Evolutionary conservation across 1,139 yeast species (phyloP).

Genomic region (Citeromyces hawaiiensis): DNA sequence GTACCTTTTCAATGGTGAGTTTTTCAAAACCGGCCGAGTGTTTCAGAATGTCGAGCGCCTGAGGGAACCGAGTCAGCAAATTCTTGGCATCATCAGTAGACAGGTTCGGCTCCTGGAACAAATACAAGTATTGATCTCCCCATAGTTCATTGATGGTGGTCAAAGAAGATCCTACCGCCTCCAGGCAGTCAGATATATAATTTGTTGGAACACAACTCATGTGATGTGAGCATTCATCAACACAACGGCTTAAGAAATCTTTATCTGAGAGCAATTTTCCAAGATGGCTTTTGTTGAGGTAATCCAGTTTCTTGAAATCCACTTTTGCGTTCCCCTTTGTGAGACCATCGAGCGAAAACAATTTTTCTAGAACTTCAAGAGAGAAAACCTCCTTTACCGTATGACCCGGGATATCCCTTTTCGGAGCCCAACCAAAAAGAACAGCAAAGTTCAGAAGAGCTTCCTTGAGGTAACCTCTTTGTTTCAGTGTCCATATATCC

Average conservation of each 20-base stretch:
- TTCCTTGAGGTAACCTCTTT: slow-evolving; percentile 66
- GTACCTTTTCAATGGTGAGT: slow-evolving; percentile 6
- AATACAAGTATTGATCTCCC: slow-evolving; percentile 27
- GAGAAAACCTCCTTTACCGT: slow-evolving; percentile 47
- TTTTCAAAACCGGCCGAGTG: not conserved
- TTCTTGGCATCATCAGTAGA: slow-evolving; percentile 9
- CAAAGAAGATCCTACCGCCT: slow-evolving; percentile 25
- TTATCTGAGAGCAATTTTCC: slow-evolving; percentile 22
- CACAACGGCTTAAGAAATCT: slow-evolving; percentile 18
- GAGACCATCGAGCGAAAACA: slow-evolving; percentile 43
- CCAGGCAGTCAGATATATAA: slow-evolving; percentile 18
- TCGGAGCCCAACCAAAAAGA: slow-evolving; percentile 90
- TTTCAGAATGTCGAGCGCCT: not conserved
- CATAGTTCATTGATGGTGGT: slow-evolving; percentile 32
- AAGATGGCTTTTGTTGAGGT: slow-evolving; percentile 63
- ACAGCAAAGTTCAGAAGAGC: slow-evolving; percentile 82
- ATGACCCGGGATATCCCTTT: slow-evolving; percentile 35
- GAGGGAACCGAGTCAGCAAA: slow-evolving; percentile 8
- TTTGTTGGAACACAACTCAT: slow-evolving; percentile 7
- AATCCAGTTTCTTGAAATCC: slow-evolving; percentile 58
- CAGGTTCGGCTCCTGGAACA: slow-evolving; percentile 29
- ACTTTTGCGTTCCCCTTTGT: slow-evolving; percentile 94
- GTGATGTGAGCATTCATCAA: slow-evolving; percentile 16
- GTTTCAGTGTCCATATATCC: slow-evolving; percentile 46
- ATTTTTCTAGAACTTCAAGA: slow-evolving; percentile 34